Percentiles rank a stretch among this genome's conserved stretches.
These are phyloP conservation scores for Sabuloglossum arenarium DNA, from an alignment of 495 filamentous ascomycete genomes.

Conservation along the genomic window DNA sequence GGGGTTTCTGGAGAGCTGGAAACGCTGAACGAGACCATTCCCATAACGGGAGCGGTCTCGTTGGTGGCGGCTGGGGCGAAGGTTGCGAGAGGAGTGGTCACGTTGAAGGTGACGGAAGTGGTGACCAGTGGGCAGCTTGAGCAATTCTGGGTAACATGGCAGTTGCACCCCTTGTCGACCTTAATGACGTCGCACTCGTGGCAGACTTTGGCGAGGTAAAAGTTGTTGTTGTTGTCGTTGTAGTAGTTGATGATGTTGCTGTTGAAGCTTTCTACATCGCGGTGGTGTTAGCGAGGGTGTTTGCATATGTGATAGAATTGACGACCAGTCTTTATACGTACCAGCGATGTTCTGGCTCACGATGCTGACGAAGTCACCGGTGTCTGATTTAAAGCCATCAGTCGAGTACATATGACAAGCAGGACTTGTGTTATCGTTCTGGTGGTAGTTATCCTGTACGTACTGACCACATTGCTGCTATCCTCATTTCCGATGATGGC, in stretches of 20 bases:
- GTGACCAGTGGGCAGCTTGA: not conserved
- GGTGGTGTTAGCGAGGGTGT: too few relatives aligned
- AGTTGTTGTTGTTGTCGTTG: not conserved
- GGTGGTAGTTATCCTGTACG: not conserved
- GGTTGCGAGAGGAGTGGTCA: too few relatives aligned
- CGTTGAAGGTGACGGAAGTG: not conserved
- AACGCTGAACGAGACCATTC: too few relatives aligned
- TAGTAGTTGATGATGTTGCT: constrained; percentile 3
- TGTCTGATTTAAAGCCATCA: not conserved
- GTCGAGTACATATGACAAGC: not conserved
- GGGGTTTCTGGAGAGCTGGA: too few relatives aligned
- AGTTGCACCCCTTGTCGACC: not conserved
- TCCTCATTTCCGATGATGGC: not conserved
- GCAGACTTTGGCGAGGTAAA: not conserved
- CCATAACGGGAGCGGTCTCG: too few relatives aligned
- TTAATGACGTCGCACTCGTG: not conserved
- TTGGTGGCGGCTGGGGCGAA: too few relatives aligned
- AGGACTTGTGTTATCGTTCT: not conserved
- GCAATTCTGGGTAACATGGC: not conserved
- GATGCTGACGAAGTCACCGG: not conserved
- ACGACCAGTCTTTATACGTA: not conserved
- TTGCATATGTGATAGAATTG: not conserved
- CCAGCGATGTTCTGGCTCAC: not conserved
- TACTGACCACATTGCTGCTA: not conserved
- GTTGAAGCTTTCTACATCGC: not conserved